These are phyloP conservation scores for Phytophthora hybrid DNA, from an alignment of 352 stramenopile genomes.

Conservation along the genomic window DNA sequence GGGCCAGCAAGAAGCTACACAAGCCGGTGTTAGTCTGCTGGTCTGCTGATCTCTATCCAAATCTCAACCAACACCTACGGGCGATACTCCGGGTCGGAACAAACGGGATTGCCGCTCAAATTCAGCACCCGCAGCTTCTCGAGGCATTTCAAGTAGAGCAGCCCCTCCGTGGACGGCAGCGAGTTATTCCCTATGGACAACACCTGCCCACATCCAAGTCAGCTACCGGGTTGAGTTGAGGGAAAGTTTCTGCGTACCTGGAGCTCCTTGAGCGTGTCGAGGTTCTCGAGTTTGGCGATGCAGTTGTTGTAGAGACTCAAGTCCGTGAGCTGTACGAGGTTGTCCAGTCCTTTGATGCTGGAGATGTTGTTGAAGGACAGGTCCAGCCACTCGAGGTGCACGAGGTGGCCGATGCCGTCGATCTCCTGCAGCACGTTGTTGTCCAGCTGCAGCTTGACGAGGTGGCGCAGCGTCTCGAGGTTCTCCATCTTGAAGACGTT, in stretches of 20 bases:
- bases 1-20: constrained; percentile 86
- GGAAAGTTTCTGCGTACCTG: constrained; percentile 50
- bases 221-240: background rate
- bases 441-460: constrained; percentile 94
- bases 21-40: background rate
- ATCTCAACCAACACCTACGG: constrained; percentile 43
- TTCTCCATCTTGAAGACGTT: constrained; percentile 96
- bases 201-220: constrained; percentile 47
- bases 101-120: constrained; percentile 93
- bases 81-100: constrained; percentile 92
- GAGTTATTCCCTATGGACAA: constrained; percentile 94
- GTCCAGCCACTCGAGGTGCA: constrained; percentile 94
- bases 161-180: constrained; percentile 74
- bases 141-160: constrained; percentile 86
- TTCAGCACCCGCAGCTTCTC: constrained; percentile 93
- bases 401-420: constrained; percentile 84
- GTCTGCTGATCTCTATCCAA: background rate
- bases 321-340: constrained; percentile 91
- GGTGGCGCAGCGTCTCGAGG: constrained; percentile 88
- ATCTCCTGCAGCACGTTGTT: constrained; percentile 96
- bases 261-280: constrained; percentile 90
- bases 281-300: constrained; percentile 92
- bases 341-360: constrained; percentile 92
- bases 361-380: constrained; percentile 96
- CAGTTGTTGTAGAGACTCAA: constrained; percentile 95